phyloP scores from a whole-genome alignment of 352 stramenopile genomes.

The Globisporangium barbulae region DNA sequence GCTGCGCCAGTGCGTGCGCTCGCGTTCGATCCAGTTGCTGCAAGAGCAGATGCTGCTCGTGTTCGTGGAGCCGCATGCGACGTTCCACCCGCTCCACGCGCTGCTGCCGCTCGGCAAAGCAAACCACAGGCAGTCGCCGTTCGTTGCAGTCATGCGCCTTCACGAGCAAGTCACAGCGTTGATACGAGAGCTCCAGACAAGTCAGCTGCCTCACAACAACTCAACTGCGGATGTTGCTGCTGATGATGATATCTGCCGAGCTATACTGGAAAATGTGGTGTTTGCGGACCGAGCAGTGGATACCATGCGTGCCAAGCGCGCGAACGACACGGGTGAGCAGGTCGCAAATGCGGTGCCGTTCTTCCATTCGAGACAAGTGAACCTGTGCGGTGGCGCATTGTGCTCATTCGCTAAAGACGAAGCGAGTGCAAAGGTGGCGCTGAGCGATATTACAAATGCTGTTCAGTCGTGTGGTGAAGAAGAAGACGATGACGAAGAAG shows the following conservation, averaged over 20 bases:
- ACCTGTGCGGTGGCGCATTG: slow-evolving; percentile 7
- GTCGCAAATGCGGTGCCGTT: slow-evolving; percentile 8
- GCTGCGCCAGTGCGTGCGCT: slow-evolving; percentile 1
- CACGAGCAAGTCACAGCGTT: slow-evolving; percentile 9
- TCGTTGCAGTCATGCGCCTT: slow-evolving; percentile 14
- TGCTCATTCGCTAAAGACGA: slow-evolving; percentile 4
- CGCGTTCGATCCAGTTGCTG: slow-evolving; percentile 1
- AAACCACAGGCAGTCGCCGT: background rate
- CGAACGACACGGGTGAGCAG: background rate
- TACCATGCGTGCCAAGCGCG: background rate
- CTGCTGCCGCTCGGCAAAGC: slow-evolving; percentile 7
- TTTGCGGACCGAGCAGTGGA: slow-evolving; percentile 7
- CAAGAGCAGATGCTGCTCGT: slow-evolving; percentile 14
- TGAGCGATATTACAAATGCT: slow-evolving; percentile 9
- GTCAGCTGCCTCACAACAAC: background rate
- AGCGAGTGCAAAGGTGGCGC: slow-evolving; percentile 7
- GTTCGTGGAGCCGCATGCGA: slow-evolving; percentile 7
- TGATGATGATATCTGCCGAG: background rate
- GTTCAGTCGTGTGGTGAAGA: slow-evolving; percentile 7
- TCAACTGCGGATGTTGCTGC: too few species aligned
- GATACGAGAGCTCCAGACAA: background rate
- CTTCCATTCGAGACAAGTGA: slow-evolving; percentile 8
- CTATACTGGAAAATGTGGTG: slow-evolving; percentile 15
- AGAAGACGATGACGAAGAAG: background rate
- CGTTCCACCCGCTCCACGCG: slow-evolving; percentile 19